Evolutionary conservation across 345 rosid species (phyloP), one percentile per base, ranked within the genome.

Genomic region (Nasturtium officinale): DNA sequence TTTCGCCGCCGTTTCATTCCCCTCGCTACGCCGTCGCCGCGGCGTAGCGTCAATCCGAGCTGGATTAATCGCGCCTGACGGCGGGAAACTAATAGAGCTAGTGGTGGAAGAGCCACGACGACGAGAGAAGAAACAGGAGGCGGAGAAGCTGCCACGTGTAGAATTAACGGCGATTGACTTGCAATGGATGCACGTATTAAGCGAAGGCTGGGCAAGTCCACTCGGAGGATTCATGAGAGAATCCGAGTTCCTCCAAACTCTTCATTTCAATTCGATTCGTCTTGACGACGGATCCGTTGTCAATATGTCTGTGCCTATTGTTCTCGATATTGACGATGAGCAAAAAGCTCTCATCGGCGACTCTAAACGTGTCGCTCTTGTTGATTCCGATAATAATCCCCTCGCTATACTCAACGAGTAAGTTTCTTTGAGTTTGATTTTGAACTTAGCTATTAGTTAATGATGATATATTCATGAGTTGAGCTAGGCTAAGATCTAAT

Each of bases 191-290:
- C 96, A 95, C 81, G 99, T 95, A n/a, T 73, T 95, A 70, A 87
- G 97, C 84, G 97, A 95, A 81, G 99, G 97, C 20, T 95, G 99
- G 99, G 97, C 97, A 45, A 95, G 99, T 52, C 99, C 99, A 5
- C 89, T 91, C 61, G 76, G 81, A 3, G 99, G 99, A 12, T 95
- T 91, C 94, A 95, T 95, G 99, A 87, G 89, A 80, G 91, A 91
- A 84, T 83, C 96, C 90, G 94, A 95, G 99, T 91, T 95, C 99
- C 99, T 95, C 96, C 99, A 95, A 95, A 90, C 99, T 76, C 99
- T 95, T 91, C 97, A 91, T 90, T 95, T 91, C 78, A 91, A 91
- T 87, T 84, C 92, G 72, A 87, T 95, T 77, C 99, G 99, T 73
- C 83, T 87, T 46, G 88, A 84, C 16, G 89, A 90, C 82, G 99